Conservation (phyloP, 2,329 filamentous ascomycete genomes). For the Didymella sp. region DNA sequence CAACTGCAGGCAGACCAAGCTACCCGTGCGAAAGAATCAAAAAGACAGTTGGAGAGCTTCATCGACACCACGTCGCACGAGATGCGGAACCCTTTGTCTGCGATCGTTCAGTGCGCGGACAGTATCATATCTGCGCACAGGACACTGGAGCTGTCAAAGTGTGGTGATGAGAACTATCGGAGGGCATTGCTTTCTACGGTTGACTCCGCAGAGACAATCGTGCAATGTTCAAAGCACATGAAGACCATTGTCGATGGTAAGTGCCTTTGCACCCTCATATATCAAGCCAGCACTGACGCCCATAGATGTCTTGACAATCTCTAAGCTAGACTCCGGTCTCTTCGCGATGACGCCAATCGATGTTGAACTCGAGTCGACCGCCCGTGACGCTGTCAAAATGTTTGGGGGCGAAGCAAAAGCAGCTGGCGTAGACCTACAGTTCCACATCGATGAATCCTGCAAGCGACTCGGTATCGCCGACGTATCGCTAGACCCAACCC, state of each 20-base stretch:
- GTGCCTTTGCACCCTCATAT: background rate
- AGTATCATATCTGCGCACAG: slow-evolving; percentile 29
- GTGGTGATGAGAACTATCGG: slow-evolving; percentile 21
- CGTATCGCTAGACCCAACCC: slow-evolving; percentile 53
- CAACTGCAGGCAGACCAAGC: slow-evolving; percentile 39
- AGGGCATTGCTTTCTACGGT: slow-evolving; percentile 29
- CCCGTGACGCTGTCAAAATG: slow-evolving; percentile 48
- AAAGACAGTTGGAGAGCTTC: slow-evolving; percentile 36
- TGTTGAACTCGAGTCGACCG: slow-evolving; percentile 45
- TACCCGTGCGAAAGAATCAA: slow-evolving; percentile 29
- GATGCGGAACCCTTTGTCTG: slow-evolving; percentile 54
- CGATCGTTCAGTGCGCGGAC: slow-evolving; percentile 55
- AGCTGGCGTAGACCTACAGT: slow-evolving; percentile 36
- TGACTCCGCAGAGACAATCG: slow-evolving; percentile 53
- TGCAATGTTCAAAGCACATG: slow-evolving; percentile 55
- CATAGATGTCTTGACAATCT: slow-evolving; percentile 52
- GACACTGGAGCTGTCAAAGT: slow-evolving; percentile 9
- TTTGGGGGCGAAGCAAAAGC: slow-evolving; percentile 46
- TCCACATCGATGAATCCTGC: slow-evolving; percentile 49
- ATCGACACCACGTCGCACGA: slow-evolving; percentile 50
- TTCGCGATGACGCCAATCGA: slow-evolving; percentile 52
- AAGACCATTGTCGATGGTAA: slow-evolving; percentile 55
- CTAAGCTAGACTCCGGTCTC: slow-evolving; percentile 54
- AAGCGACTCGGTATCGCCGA: slow-evolving; percentile 41
- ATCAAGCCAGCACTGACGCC: background rate